Base-by-base conservation (phyloP, 1,139 yeast genomes). In the Scheffersomyces segobiensis region DNA sequence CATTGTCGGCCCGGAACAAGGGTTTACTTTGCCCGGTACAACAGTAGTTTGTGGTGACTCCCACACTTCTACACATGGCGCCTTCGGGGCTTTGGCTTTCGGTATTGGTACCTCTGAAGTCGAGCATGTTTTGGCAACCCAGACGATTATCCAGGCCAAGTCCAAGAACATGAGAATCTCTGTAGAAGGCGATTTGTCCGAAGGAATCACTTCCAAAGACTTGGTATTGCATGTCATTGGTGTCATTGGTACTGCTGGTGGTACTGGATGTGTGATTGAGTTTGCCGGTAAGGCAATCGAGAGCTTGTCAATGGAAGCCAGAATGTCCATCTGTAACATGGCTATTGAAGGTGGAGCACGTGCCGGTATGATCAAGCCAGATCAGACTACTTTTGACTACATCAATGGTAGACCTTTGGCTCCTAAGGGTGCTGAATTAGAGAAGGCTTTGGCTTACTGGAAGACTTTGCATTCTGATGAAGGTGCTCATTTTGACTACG, bases 291-390 rank as follows among this genome's bases (percentile, higher is more conserved):
- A 89, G 65, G 98, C 98, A 59, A 92, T 95, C 67, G 91, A 89
- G 73, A 85, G 83, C 62, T 84, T 95, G 62, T 87, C 97, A 47
- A 92, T 95, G 95, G 99, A 95, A 78, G 98, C 98, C n/a, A 87
- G 99, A 78, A 95, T 95, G 99, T 93, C 98, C 55, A 95, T 95
- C 79, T 95, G 99, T 84, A 95, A 95, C 75, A 95, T 95, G 99
- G 88, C 98, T 53, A 93, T 95, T 68, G 99, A 95, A 79, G 99
- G 89, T 59, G 99, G 99, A 78, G 99, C 99, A 39, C 89, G 99
- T 79, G 99, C 99, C 24, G 99, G 99, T 78, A 92, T 95, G 98
- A 93, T 95, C 71, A 91, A 89, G 63, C 99, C 99, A 14, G 99
- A 95, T 73, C 89, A 93, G 64, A 87, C 75, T 58, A 93, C 98